These are phyloP conservation scores for Rutstroemia sp. DNA, from an alignment of 2,329 filamentous ascomycete genomes.

Conservation along the genomic window DNA sequence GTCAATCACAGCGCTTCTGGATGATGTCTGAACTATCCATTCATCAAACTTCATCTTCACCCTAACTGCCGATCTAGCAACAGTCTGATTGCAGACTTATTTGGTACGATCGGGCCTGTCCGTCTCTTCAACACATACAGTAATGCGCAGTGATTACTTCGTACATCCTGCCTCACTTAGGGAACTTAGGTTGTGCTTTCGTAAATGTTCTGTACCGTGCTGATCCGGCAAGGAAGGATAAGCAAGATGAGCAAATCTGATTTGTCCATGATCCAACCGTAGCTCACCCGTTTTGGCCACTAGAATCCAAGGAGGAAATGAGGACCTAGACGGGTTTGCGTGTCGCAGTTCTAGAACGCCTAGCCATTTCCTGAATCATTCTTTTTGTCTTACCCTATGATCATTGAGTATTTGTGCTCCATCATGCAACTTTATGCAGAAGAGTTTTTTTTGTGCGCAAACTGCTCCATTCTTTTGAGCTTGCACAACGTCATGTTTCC, in stretches of 20 bases:
- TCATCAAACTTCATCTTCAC: too few species aligned
- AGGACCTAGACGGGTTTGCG: not conserved
- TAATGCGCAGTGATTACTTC: too few species aligned
- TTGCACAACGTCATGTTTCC: not conserved
- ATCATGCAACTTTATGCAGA: conserved; percentile 1
- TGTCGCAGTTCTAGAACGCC: not conserved
- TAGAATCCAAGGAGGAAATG: not conserved
- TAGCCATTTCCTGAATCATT: not conserved
- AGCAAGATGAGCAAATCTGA: not conserved
- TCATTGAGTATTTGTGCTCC: not conserved
- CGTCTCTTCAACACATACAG: too few species aligned
- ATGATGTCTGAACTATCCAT: too few species aligned
- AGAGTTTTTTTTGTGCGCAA: not conserved
- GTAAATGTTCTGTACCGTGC: too few species aligned
- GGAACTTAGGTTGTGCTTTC: too few species aligned
- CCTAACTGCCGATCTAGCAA: too few species aligned
- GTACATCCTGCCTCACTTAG: too few species aligned
- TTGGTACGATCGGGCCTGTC: too few species aligned
- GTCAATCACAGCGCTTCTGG: too few species aligned
- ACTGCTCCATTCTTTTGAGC: not conserved
- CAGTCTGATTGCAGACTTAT: too few species aligned
- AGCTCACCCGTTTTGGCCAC: not conserved
- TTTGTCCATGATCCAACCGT: not conserved
- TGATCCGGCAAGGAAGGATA: too few species aligned
- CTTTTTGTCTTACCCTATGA: not conserved